Conservation (phyloP, 805 yeast species). For the Kluyveromyces nonfermentans region DNA sequence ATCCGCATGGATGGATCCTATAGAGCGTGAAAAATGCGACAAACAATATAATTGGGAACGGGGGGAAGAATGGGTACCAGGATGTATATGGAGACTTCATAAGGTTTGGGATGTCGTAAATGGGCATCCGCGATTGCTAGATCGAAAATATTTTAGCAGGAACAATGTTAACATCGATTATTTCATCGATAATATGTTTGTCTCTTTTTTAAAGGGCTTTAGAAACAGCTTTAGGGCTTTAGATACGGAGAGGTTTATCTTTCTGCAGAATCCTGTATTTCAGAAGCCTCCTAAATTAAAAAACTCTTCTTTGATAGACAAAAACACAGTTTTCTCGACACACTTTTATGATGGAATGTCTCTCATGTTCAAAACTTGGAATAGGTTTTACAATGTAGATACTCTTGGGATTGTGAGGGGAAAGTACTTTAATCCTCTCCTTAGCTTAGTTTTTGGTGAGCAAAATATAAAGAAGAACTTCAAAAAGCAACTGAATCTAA, state of each 20-base stretch:
- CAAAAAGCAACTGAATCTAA: conserved; percentile 53
- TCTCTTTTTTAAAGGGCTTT: conserved; percentile 49
- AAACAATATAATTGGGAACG: conserved; percentile 63
- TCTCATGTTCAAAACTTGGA: conserved; percentile 87
- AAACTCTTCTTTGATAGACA: conserved; percentile 45
- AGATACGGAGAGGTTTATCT: conserved; percentile 41
- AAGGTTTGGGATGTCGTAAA: conserved; percentile 55
- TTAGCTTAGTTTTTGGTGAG: conserved; percentile 78
- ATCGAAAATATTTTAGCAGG: conserved; percentile 46
- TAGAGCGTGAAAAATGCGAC: conserved; percentile 40
- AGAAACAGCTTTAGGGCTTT: conserved; percentile 39
- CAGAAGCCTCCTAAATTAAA: conserved; percentile 62
- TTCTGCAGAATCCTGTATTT: conserved; percentile 77
- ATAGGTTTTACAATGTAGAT: conserved; percentile 70
- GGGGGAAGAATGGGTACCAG: conserved; percentile 53
- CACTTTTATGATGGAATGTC: conserved; percentile 96
- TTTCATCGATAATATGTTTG: conserved; percentile 57
- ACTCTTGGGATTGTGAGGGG: conserved; percentile 82
- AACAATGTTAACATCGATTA: conserved; percentile 37
- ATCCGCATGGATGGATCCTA: conserved; percentile 56
- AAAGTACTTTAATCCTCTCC: conserved; percentile 58
- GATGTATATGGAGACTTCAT: conserved; percentile 77
- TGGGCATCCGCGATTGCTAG: conserved; percentile 25
- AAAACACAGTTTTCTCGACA: conserved; percentile 64
- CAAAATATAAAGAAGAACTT: conserved; percentile 64